Evolutionary conservation across 2,329 filamentous ascomycete species (phyloP), one percentile per base, ranked within the genome.

Genomic region (Fusarium pseudograminearum): DNA sequence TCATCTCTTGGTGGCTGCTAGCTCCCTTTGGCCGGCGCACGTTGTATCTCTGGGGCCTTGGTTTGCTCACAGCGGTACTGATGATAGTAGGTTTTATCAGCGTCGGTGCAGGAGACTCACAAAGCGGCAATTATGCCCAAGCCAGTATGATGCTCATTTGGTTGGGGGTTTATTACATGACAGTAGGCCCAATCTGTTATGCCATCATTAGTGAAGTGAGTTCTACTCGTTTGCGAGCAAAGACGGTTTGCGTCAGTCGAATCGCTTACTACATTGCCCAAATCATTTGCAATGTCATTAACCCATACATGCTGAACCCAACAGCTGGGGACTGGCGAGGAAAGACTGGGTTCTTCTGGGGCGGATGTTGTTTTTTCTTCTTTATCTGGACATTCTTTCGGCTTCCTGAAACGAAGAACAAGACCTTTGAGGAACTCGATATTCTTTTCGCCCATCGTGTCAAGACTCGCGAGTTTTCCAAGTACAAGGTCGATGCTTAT

Each of bases 391-490:
- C 83, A 1, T 86, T 78, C 67, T 85, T 85, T 72, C 83, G 82
- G 18, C 74, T 86, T 11, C 85, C 84, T 4, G 86, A 88, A 73
- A 82, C 84, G 1, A 83, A 67, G 42, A 41, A 53, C 24, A 69
- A 65, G 31, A 84, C 83, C 0, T 83, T 86, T 52, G 84, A 85
- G 66, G 85, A 88, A 75, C 78, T 88, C 10, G 85, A 87, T 56
- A 79, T 83, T n/a, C 65, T 88, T 26, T 88, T 88, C 72, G 80
- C 82, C 42, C 76, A 76, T n/a, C 74, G 71, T 36, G 75, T 80
- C 5, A 65, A 79, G 4, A 80, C 82, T 4, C 77, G 82, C 9
- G 78, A 82, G 34, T 84, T 82, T 55, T 61, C 77, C 2, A 68
- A 55, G 28, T 78, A 76, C 2, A 74, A 78, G 10, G 79, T 81